phyloP scores from a whole-genome alignment of 2,329 filamentous ascomycete genomes.

The Leptographium lundbergii region DNA sequence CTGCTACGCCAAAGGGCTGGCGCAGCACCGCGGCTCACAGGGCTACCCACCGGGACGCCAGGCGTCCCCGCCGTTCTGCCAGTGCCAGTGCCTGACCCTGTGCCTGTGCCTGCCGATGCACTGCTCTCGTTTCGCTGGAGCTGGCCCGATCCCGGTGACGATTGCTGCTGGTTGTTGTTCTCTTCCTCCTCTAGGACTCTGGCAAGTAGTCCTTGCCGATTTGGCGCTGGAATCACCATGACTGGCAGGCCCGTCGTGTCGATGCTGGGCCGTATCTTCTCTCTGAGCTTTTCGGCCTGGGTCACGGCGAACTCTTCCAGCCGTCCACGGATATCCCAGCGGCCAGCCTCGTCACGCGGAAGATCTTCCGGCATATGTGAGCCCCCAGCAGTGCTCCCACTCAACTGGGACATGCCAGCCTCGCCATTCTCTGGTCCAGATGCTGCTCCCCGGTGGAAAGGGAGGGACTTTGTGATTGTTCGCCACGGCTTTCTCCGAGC shows the following conservation, averaged over 20 bases:
- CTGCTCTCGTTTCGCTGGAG: neutral
- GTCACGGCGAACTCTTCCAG: constrained; percentile 49
- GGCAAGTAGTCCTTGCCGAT: constrained; percentile 43
- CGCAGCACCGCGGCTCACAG: neutral
- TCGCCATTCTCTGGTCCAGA: neutral
- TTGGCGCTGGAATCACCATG: constrained; percentile 48
- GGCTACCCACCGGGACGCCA: neutral
- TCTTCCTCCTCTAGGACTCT: constrained; percentile 44
- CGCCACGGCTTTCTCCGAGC: constrained; percentile 16
- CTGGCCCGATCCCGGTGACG: neutral
- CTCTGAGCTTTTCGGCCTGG: constrained; percentile 47
- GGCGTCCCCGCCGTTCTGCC: neutral
- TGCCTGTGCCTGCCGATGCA: neutral
- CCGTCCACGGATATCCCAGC: constrained; percentile 44
- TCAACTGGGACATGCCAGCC: neutral
- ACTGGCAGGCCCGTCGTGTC: constrained; percentile 44
- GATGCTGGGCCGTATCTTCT: constrained; percentile 39
- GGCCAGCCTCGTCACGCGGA: constrained; percentile 12
- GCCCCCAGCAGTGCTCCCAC: too few relatives aligned
- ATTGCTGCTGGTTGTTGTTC: constrained; percentile 2
- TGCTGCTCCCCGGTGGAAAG: constrained; percentile 14
- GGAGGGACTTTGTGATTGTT: constrained; percentile 18
- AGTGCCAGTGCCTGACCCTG: too few relatives aligned
- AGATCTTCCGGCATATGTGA: neutral
- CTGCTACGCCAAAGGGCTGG: constrained; percentile 3